These are phyloP conservation scores for Gastrolobium villosum DNA, from an alignment of 306 rosid genomes.

Conservation along the genomic window DNA sequence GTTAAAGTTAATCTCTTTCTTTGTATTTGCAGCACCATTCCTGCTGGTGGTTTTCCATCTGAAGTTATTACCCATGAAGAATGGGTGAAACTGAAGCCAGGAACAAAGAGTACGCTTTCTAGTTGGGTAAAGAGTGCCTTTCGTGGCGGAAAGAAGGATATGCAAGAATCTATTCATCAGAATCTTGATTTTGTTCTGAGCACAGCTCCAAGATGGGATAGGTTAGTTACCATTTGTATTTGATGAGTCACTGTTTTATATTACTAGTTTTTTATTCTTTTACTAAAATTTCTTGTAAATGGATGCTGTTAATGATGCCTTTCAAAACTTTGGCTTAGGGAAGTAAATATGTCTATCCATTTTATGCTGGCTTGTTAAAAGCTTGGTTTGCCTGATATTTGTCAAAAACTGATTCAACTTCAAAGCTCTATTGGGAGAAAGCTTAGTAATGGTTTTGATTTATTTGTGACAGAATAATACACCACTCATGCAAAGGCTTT, in stretches of 20 bases:
- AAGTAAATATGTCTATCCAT: constrained; percentile 27
- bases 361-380: constrained; percentile 21
- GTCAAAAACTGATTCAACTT: background rate
- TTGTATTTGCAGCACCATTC: constrained; percentile 64
- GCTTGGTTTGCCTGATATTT: constrained; percentile 9
- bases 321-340: constrained; percentile 26
- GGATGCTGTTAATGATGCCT: constrained; percentile 27
- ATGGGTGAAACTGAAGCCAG: constrained; percentile 81
- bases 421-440: background rate
- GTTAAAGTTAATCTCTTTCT: constrained; percentile 27
- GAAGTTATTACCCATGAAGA: constrained; percentile 83
- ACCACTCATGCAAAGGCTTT: background rate
- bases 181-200: constrained; percentile 73
- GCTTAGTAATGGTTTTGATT: constrained; percentile 3
- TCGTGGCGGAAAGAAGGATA: constrained; percentile 73
- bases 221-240: constrained; percentile 62
- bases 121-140: constrained; percentile 83
- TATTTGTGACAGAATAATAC: constrained; percentile 8
- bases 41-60: constrained; percentile 65
- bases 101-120: constrained; percentile 59
- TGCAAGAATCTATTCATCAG: constrained; percentile 67
- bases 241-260: constrained; percentile 12
- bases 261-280: constrained; percentile 27
- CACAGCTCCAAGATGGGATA: constrained; percentile 98
- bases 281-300: constrained; percentile 28